Evolutionary conservation across 1,139 yeast genomes (phyloP).

Genomic region (Taphrina flavorubra): DNA sequence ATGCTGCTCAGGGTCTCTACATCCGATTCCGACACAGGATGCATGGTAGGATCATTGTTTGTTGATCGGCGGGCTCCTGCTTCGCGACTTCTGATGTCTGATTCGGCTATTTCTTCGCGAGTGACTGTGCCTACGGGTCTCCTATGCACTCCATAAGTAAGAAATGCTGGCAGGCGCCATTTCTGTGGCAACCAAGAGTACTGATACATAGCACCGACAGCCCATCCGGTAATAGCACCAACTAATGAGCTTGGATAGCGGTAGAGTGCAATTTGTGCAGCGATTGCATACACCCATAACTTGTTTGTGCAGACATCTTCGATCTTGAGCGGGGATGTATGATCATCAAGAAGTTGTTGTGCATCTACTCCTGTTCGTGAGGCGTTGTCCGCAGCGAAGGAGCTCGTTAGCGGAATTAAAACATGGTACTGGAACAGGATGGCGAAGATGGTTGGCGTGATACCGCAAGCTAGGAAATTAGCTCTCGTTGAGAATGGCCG

Average conservation of each 20-base stretch:
- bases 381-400: constrained; percentile 52
- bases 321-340: neutral
- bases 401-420: constrained; percentile 59
- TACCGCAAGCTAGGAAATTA: constrained; percentile 60
- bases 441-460: constrained; percentile 66
- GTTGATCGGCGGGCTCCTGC: neutral
- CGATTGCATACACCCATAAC: constrained; percentile 62
- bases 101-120: neutral
- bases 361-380: constrained; percentile 42
- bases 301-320: constrained; percentile 55
- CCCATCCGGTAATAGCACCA: constrained; percentile 63
- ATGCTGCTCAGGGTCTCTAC: constrained; percentile 19
- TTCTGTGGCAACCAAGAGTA: neutral
- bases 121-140: neutral
- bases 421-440: constrained; percentile 64
- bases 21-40: constrained; percentile 20
- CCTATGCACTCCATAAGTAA: neutral
- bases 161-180: constrained; percentile 10
- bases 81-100: neutral
- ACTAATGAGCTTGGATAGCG: constrained; percentile 58
- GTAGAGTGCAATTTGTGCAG: constrained; percentile 60
- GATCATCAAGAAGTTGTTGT: neutral
- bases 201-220: constrained; percentile 60
- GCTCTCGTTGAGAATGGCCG: constrained; percentile 47
- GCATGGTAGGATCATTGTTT: neutral